Base-by-base conservation (phyloP, 306 rosid genomes). In the Vigna hirtella region DNA sequence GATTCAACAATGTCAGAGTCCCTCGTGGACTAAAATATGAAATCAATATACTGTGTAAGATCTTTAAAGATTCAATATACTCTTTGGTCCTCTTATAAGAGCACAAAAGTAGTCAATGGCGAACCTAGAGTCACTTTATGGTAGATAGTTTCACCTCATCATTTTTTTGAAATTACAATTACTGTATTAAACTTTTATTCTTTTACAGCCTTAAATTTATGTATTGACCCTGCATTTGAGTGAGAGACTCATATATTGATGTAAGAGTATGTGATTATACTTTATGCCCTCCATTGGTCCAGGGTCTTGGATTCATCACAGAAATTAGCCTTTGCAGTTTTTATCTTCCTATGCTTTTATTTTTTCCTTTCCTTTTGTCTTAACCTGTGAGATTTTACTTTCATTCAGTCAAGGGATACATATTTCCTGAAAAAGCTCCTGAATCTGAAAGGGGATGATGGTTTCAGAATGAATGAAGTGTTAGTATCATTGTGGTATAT, bases 401-500 rank as follows among this genome's bases (percentile, higher is more conserved):
- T 38, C 5, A 6, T 83, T 72, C 86, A 95, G 98, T 81, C 93
- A 6, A 84, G 74, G 85, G 98, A 95, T 82, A 5, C 70, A 72
- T 92, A 95, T 87, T 89, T 90, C 86, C 58, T 92, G 83, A 83
- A 85, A 85, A 95, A 92, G 85, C 97, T 95, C 45, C 74, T 92
- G 88, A 83, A 86, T 78, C 83, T 92, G 85, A 87, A 77, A 74
- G 96, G 89, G 67, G 95, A 88, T 64, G 98, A 95, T 63, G 98
- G 98, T 51, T 95, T 92, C 72, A 83, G 52, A 86, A 90, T 92
- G 98, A 95, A 95, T 72, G 80, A 86, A 49, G 98, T 92, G 70
- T 85, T 95, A 56, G 95, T 92, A 22, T 86, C 97, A 38, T 79
- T 89, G 66, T 95, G 98, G 98, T 90, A 91, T 82, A 70, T 92